Evolutionary conservation across 768 basidiomycete genomes (phyloP), one percentile per base, ranked within the genome.

Genomic region (Boletus coccyginus): DNA sequence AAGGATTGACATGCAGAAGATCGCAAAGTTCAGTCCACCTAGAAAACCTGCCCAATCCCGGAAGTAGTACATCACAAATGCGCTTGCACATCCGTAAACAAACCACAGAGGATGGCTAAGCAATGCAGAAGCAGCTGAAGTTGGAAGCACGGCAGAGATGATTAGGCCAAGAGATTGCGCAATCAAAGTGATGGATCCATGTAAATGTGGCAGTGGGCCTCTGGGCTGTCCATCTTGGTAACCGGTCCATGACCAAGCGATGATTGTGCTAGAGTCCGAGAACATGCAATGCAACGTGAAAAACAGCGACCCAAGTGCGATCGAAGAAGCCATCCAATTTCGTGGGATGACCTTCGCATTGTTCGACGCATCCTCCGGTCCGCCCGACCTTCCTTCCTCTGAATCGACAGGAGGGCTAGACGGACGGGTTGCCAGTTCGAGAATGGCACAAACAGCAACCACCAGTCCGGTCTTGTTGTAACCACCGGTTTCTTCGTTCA

Each of bases 221-320:
- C 74, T 80, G 35, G 85, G 79, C 5, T 66, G 65, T 38, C 79
- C 73, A 43, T 86, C 74, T 21, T 83, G 80, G 60, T 87, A 94
- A n/a, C 92, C 92, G 0, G 90, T 88, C 92, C 92, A 95, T 3
- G 89, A 87, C 88, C 90, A 93, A 19, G 90, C 84, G 55, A 94
- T 78, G 44, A 93, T 79, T 0, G 91, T 90, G 60, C 85, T 87
- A 2, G 88, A 75, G 55, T 95, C 92, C 3, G 85, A 80, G 49
- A 92, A 73, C 42, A 92, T 77, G 45, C 82, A 85, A 62, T 93
- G 88, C 0, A 92, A 65, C 13, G 81, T 80, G 73, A 89, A 93
- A 11, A 94, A 67, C 31, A 90, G 73, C 33, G 82, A 79, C 3
- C 88, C 90, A 10, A 91, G 74, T 0, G 87, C 80, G 13, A 89